Base-by-base conservation (phyloP, 768 basidiomycete genomes). In the Tulasnella sp. region DNA sequence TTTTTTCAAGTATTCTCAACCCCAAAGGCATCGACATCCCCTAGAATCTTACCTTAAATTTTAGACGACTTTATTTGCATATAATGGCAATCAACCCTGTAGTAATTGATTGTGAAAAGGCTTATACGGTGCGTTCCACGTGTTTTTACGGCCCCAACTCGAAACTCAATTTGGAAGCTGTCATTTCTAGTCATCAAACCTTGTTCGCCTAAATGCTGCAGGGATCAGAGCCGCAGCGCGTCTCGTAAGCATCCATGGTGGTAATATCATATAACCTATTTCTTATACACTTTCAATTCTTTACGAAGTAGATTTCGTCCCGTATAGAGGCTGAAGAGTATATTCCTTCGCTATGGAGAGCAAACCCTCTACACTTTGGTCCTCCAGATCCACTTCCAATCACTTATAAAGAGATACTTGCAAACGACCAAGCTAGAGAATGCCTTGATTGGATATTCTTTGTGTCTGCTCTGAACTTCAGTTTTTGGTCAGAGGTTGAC, bases 361-460 rank as follows among this genome's bases (percentile, higher is more conserved):
- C 77, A 1, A 81, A 85, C 54, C 73, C 72, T 4, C 68, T 90
- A 33, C 88, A 91, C 60, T 70, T 88, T 32, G 73, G 75, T 58
- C 83, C 88, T 6, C 68, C 75, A 12, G 29, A 24, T 22, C 49
- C 49, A 8, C n/a, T n/a, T n/a, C n/a, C n/a, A n/a, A n/a, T n/a
- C n/a, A 22, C 28, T 7, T 0, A 79, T 83, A 56, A 77, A 78
- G 0, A 78, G 78, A 64, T 65, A 72, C 54, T 61, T 4, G 32
- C 73, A 7, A 65, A 79, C 48, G 73, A 78, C 6, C 64, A 70
- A 53, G 83, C 77, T 33, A 74, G 68, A 61, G 65, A 69, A 35
- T 74, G 72, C 41, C 67, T 91, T 25, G 69, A 90, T 66, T 92
- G 88, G 88, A 81, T 92, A 53, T 91, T 92, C 65, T 74, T 86